A percentile compares a stretch with the other conserved stretches of the same genome.
Conservation (phyloP, 2,329 filamentous ascomycete genomes). For the Aureobasidium uvarum region DNA sequence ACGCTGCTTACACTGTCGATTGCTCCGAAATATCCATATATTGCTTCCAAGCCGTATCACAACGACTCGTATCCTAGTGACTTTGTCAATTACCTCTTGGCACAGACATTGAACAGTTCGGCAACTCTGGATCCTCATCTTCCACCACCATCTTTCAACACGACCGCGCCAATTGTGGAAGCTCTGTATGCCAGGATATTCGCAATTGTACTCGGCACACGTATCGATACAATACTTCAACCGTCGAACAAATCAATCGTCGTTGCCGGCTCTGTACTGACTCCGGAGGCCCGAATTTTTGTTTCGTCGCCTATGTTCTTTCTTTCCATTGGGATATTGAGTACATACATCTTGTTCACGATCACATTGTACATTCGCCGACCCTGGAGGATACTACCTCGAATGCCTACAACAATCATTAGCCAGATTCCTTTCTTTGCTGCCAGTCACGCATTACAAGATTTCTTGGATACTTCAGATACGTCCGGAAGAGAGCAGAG, state of each 20-base stretch:
- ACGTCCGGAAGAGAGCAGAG: conserved; percentile 31
- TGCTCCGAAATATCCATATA: not conserved
- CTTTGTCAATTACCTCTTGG: conserved; percentile 52
- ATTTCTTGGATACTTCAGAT: conserved; percentile 35
- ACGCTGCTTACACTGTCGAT: not conserved
- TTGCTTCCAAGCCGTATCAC: conserved; percentile 44
- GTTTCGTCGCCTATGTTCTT: conserved; percentile 49
- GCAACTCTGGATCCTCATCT: conserved; percentile 40
- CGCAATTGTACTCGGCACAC: conserved; percentile 46
- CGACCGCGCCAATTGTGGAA: conserved; percentile 32
- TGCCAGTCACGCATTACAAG: conserved; percentile 47
- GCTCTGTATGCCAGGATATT: conserved; percentile 44
- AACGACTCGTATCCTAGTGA: conserved; percentile 48
- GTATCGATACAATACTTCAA: conserved; percentile 44
- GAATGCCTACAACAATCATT: conserved; percentile 54
- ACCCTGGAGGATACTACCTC: conserved; percentile 48
- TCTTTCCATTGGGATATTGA: conserved; percentile 48
- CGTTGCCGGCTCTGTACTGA: conserved; percentile 29
- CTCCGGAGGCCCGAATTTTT: conserved; percentile 48
- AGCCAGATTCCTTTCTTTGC: conserved; percentile 51
- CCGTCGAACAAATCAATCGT: not conserved
- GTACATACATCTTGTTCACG: conserved; percentile 46
- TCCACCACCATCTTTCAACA: conserved; percentile 38
- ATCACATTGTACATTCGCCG: conserved; percentile 46
- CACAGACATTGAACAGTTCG: conserved; percentile 34